A percentile compares a stretch with the other conserved stretches of the same genome.
Evolutionary conservation across 2,329 filamentous ascomycete species (phyloP).

Genomic region (Ascochyta clinopodiicola): DNA sequence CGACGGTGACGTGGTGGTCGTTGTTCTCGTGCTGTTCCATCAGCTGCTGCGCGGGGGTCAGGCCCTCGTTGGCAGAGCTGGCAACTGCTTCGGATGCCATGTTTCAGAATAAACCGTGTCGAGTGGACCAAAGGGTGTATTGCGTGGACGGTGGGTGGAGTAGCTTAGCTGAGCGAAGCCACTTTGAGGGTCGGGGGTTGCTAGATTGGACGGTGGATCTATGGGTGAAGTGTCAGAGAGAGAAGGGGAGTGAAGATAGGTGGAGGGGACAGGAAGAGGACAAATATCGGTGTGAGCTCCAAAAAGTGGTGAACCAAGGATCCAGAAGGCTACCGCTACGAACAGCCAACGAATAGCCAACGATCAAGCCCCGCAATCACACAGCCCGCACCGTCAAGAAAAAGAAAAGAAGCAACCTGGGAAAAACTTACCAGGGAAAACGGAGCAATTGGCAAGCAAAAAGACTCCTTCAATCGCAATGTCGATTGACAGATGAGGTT

Average conservation of each 20-base stretch:
- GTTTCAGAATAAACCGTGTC: conserved; percentile 47
- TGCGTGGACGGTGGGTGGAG: conserved; percentile 42
- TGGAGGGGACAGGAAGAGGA: neutral
- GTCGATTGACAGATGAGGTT: conserved; percentile 12
- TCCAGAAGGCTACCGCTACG: neutral
- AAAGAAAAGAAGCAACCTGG: neutral
- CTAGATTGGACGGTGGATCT: too few species aligned
- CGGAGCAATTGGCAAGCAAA: conserved; percentile 11
- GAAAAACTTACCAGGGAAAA: neutral
- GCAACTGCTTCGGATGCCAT: conserved; percentile 49
- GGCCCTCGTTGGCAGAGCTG: conserved; percentile 44
- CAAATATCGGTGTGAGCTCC: conserved; percentile 1
- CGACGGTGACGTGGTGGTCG: conserved; percentile 72
- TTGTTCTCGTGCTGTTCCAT: conserved; percentile 70
- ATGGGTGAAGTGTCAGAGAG: too few species aligned
- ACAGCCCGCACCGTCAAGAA: neutral
- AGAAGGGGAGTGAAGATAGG: too few species aligned
- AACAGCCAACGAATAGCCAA: conserved; percentile 3
- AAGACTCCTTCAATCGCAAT: conserved; percentile 6
- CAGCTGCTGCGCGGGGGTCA: conserved; percentile 63
- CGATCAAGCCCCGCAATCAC: too few species aligned
- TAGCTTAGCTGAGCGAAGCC: conserved; percentile 37
- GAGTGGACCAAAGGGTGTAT: conserved; percentile 47
- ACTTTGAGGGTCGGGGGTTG: conserved; percentile 23
- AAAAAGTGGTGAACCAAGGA: neutral